Percentiles rank a stretch among this genome's conserved stretches.
phyloP scores from a whole-genome alignment of 2,329 filamentous ascomycete genomes.

The Colletotrichum noveboracense region DNA sequence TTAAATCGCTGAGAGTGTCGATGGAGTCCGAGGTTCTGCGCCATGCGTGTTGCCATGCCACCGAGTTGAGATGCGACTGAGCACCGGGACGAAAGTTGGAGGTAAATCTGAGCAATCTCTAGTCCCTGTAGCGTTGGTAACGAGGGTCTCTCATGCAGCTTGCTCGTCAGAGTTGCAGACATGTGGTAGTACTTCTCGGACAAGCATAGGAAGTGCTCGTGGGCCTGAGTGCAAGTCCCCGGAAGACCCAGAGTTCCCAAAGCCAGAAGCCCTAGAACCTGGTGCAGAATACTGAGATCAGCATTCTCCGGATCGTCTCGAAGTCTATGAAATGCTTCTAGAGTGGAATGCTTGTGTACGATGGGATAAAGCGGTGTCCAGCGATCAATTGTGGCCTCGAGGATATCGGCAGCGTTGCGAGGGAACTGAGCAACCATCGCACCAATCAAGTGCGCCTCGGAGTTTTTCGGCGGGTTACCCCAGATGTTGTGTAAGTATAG shows the following conservation, averaged over 20 bases:
- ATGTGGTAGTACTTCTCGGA: slow-evolving; percentile 26
- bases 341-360: slow-evolving; percentile 24
- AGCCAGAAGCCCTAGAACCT: slow-evolving; percentile 24
- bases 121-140: slow-evolving; percentile 26
- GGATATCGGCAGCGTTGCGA: slow-evolving; percentile 8
- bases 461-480: neutral
- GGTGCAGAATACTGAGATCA: slow-evolving; percentile 17
- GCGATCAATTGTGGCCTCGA: slow-evolving; percentile 22
- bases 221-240: slow-evolving; percentile 8
- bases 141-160: slow-evolving; percentile 21
- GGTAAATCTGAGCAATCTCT: slow-evolving; percentile 27
- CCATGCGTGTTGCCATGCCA: slow-evolving; percentile 27
- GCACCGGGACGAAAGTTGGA: slow-evolving; percentile 26
- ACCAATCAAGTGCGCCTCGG: neutral
- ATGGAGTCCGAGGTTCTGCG: slow-evolving; percentile 28
- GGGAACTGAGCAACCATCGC: slow-evolving; percentile 22
- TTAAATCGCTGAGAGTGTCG: slow-evolving; percentile 30
- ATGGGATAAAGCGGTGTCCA: slow-evolving; percentile 24
- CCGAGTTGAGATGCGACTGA: slow-evolving; percentile 25
- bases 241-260: slow-evolving; percentile 23
- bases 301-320: neutral
- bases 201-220: slow-evolving; percentile 26
- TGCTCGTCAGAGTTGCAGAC: slow-evolving; percentile 19
- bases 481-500: slow-evolving; percentile 26
- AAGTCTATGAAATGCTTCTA: slow-evolving; percentile 9